Conservation (phyloP, 768 basidiomycete genomes). For the Lactarius deliciosus region DNA sequence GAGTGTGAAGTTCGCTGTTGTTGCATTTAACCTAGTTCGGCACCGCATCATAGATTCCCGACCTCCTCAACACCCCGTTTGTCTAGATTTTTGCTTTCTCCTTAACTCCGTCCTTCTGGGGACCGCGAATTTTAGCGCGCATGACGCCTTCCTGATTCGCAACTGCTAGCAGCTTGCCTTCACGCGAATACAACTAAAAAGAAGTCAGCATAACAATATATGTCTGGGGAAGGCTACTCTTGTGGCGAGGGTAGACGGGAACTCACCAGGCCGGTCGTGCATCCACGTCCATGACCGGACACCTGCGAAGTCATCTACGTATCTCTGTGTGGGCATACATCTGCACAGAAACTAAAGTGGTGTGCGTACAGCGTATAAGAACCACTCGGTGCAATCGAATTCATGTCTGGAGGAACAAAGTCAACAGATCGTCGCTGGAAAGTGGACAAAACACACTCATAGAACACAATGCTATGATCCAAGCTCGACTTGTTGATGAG, state of each 20-base stretch:
- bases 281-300: constrained; percentile 15
- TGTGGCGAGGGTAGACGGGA: not conserved
- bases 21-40: not conserved
- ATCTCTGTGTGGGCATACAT: not conserved
- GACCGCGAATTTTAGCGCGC: constrained; percentile 14
- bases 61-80: not conserved
- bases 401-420: constrained; percentile 49
- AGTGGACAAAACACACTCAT: constrained; percentile 48
- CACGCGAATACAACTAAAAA: constrained; percentile 15
- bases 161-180: constrained; percentile 20
- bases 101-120: not conserved
- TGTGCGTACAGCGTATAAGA: constrained; percentile 67
- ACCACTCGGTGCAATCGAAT: constrained; percentile 77
- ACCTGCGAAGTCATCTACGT: constrained; percentile 5
- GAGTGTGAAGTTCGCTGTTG: not conserved
- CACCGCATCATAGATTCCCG: not conserved
- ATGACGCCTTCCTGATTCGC: constrained; percentile 24
- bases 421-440: not conserved
- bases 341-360: not conserved
- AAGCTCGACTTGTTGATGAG: constrained; percentile 53
- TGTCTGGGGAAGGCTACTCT: not conserved
- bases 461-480: constrained; percentile 80
- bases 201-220: not conserved
- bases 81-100: constrained; percentile 1
- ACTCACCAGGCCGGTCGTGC: constrained; percentile 15